Base-by-base conservation (phyloP, 2,329 filamentous ascomycete genomes). In the Venturia oleaginea region DNA sequence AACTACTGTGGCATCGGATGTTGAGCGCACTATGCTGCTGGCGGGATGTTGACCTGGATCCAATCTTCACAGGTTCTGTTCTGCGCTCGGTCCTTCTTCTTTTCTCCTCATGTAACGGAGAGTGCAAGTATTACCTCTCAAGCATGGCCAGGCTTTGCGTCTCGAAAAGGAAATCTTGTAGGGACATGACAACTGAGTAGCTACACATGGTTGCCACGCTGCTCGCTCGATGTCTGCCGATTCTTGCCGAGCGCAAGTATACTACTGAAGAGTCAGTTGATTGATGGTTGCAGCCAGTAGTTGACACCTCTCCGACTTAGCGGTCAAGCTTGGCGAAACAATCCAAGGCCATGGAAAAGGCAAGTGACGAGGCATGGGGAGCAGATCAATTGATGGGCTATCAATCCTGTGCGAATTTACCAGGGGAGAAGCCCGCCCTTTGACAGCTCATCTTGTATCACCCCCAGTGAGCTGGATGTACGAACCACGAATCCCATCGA, bases 391-490 rank as follows among this genome's bases (percentile, higher is more conserved):
- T 19, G 51, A 13, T 34, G 15, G 30, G n/a, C 51, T 34, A 32
- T 34, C 34, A 27, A 57, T 57, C 30, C 51, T 57, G 51, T 34
- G 51, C 17, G 51, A 34, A 15, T 19, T 55, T 32, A 2, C 3
- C 3, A 32, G 48, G 27, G 24, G 27, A 32, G 8, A 32, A 32
- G 15, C 15, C 17, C 27, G 51, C 30, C 22, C 34, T 57, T 57
- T 57, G 51, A 57, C 51, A 57, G 51, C 51, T 57, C 51, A 57
- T 57, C 51, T 32, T 57, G 51, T 34, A 34, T 30, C 27, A 51
- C 46, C 10, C 6, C 43, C 42, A 19, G 5, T 10, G 34, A 37
- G 34, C 8, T 37, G 34, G 34, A 13, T 13, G 34, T 13, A 37
- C 34, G 13, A 37, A 37, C 8, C 13, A 37, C 34, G 8, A 37